Evolutionary conservation across 371 early-diverging fungal genomes (phyloP), one percentile per base, ranked within the genome.

Genomic region (Zychaea mexicana): DNA sequence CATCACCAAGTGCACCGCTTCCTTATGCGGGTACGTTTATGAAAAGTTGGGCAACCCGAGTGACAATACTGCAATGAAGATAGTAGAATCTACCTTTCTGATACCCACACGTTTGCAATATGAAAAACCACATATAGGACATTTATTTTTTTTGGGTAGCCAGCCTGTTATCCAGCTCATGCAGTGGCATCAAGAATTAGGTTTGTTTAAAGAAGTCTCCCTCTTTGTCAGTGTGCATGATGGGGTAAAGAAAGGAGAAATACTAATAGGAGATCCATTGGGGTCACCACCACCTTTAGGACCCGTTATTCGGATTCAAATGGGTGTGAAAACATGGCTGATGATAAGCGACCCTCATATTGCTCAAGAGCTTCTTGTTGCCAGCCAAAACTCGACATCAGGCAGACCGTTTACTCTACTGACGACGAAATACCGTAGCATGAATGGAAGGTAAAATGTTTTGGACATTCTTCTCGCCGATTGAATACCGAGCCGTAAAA

Each of bases 261-360:
- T 10, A 24, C 22, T 22, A 49, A 42, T 17, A 42, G 42, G 42
- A 42, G 42, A 15, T 12, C 7, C 15, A 42, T 42, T 42, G 15
- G 15, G 17, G 17, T 17, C 42, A 4, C n/a, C n/a, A 42, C 8
- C 15, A 12, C n/a, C 4, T 42, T 19, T n/a, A 67, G 60, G 60
- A 26, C 64, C 66, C 8, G 57, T 70, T 9, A 38, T 60, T 46
- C 63, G 57, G 8, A 30, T 70, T 32, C 21, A 61, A 24, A 66
- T 70, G 67, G 71, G 71, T 21, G 63, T 60, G 32, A 62, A 64
- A 19, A 54, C 36, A 24, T 70, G 67, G 66, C 39, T 70, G 12
- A 22, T 63, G n/a, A 61, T 66, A 46, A 47, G 61, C 8, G 71
- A 70, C 47, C 61, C 71, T 22, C 17, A 30, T 19, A 47, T 70